phyloP scores from a whole-genome alignment of 805 yeast species.

The Clavispora phyllophila region DNA sequence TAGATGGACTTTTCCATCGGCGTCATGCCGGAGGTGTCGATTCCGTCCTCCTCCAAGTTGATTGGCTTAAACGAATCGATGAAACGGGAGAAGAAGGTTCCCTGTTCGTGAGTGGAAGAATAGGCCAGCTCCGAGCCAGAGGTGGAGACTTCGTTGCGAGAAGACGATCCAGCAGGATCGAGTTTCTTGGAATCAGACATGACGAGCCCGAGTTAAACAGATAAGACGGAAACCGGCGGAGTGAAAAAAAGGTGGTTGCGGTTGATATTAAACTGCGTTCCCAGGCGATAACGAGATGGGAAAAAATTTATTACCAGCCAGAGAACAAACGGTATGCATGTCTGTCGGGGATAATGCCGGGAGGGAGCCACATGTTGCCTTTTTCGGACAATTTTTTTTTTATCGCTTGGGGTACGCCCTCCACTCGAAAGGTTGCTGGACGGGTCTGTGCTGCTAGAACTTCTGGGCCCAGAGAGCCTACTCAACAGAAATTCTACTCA shows the following conservation, averaged over 20 bases:
- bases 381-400: too few species aligned
- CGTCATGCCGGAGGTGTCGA: slow-evolving; percentile 37
- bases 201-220: background rate
- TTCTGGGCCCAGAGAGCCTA: too few species aligned
- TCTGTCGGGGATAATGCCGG: background rate
- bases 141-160: background rate
- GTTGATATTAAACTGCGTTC: background rate
- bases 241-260: background rate
- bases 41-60: slow-evolving; percentile 31
- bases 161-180: background rate
- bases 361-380: background rate
- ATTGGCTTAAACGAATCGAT: slow-evolving; percentile 36
- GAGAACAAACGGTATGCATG: background rate
- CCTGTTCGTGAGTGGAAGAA: background rate
- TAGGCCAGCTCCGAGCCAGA: background rate
- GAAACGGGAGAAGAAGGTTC: slow-evolving; percentile 17
- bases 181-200: background rate
- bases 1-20: slow-evolving; percentile 34
- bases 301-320: background rate
- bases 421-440: too few species aligned
- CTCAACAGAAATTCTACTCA: too few species aligned
- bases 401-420: too few species aligned
- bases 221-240: background rate
- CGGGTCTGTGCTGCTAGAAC: too few species aligned
- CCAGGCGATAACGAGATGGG: background rate